A percentile compares a stretch with the other conserved stretches of the same genome.
phyloP scores from a whole-genome alignment of 1,284 basidiomycete species.

The Boletus mariae region DNA sequence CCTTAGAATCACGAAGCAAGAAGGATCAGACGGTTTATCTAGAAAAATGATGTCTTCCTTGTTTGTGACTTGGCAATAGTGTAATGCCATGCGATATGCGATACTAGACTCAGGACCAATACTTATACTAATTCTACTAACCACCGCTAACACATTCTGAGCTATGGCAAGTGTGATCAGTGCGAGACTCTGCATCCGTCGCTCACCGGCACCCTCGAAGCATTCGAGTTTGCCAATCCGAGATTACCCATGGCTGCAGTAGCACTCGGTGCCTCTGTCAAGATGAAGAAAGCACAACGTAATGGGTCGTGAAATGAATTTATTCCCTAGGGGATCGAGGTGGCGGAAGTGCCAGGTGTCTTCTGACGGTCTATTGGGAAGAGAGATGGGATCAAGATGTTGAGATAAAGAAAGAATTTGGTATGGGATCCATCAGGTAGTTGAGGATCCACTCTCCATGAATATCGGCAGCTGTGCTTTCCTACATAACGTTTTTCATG shows the following conservation, averaged over 20 bases:
- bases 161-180: no score
- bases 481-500: background rate
- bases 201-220: constrained; percentile 79
- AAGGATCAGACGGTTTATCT: constrained; percentile 8
- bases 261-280: constrained; percentile 43
- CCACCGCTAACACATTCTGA: no score
- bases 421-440: constrained; percentile 70
- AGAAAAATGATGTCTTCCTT: constrained; percentile 11
- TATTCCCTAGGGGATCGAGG: constrained; percentile 87
- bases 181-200: no score
- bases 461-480: background rate
- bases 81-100: background rate
- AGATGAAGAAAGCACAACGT: constrained; percentile 55
- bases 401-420: constrained; percentile 75
- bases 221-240: constrained; percentile 92
- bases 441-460: constrained; percentile 15
- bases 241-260: constrained; percentile 86
- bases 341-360: constrained; percentile 67
- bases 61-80: background rate
- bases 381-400: constrained; percentile 86
- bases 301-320: constrained; percentile 71
- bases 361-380: constrained; percentile 97
- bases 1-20: constrained; percentile 17
- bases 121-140: no score
- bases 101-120: no score